These are phyloP conservation scores for Peterozyma toletana DNA, from an alignment of 805 yeast genomes.

Conservation along the genomic window DNA sequence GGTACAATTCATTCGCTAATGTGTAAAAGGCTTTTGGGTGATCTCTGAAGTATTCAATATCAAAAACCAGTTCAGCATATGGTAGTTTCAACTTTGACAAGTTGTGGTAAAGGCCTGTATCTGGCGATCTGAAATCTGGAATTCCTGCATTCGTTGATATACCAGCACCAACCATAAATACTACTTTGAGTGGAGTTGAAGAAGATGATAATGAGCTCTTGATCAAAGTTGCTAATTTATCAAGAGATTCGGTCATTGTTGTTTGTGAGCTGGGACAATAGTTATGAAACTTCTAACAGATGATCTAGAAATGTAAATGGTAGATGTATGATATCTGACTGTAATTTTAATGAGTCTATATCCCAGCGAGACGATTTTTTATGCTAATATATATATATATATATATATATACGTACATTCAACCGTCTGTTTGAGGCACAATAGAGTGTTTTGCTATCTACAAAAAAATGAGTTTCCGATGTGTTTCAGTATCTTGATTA, in stretches of 20 bases:
- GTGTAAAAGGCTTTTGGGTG: constrained; percentile 82
- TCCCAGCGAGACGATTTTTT: too few relatives aligned
- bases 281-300: background rate
- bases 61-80: constrained; percentile 93
- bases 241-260: background rate
- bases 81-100: constrained; percentile 70
- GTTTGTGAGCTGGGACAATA: background rate
- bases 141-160: constrained; percentile 90
- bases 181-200: constrained; percentile 27
- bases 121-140: constrained; percentile 91
- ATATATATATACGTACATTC: too few relatives aligned
- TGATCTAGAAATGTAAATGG: background rate
- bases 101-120: constrained; percentile 83
- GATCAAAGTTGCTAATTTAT: constrained; percentile 4
- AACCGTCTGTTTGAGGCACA: too few relatives aligned
- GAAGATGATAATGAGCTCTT: background rate
- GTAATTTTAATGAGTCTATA: too few relatives aligned
- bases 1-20: constrained; percentile 78
- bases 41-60: constrained; percentile 69
- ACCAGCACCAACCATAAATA: constrained; percentile 87
- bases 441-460: too few relatives aligned
- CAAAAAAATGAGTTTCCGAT: too few relatives aligned
- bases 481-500: too few relatives aligned
- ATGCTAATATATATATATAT: too few relatives aligned
- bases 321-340: too few relatives aligned